Base-by-base conservation (phyloP, 495 filamentous ascomycete genomes). In the Talaromyces borbonicus region DNA sequence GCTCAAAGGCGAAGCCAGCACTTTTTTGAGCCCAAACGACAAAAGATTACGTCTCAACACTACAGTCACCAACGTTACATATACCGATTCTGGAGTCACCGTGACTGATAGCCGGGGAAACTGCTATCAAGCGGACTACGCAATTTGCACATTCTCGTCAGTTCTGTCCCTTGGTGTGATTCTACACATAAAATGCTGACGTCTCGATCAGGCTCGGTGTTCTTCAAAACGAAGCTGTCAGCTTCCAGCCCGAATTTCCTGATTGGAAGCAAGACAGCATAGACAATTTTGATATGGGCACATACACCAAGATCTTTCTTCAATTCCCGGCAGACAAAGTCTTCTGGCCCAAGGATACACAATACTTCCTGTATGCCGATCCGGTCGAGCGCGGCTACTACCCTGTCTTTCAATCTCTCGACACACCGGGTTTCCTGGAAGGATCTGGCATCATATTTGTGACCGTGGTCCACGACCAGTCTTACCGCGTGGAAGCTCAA, bases 301-400 rank as follows among this genome's bases (percentile, higher is more conserved):
- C 79, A 1, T 89, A 87, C 66, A 87, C 81, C 46, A 87, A 87
- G 54, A 79, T 87, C 50, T 87, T 87, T 68, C 59, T 86, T 9
- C 82, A 84, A 46, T 89, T 87, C 59, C 58, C 58, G 26, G 50
- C 56, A n/a, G 71, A 75, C 47, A 62, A 80, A 27, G 76, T 77
- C 5, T 89, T 85, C 63, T 89, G 84, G 84, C 74, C 81, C 37
- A 54, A 53, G 5, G 66, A 79, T 18, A 79, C 77, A 3, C 73
- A 87, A 54, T 86, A 77, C 63, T 77, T 81, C 55, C 73, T 89
- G 9, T 87, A 87, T 55, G 83, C 84, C 8, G 73, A 77, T 41
- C 72, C 79, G 0, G 63, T 60, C 9, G 63, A 60, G 23, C 71
- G 84, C 15, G 84, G 84, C 30, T 83, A 79, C 58, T 86, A 82